Base-by-base conservation (phyloP, 2,329 filamentous ascomycete species). In the Delphinella strobiligena region DNA sequence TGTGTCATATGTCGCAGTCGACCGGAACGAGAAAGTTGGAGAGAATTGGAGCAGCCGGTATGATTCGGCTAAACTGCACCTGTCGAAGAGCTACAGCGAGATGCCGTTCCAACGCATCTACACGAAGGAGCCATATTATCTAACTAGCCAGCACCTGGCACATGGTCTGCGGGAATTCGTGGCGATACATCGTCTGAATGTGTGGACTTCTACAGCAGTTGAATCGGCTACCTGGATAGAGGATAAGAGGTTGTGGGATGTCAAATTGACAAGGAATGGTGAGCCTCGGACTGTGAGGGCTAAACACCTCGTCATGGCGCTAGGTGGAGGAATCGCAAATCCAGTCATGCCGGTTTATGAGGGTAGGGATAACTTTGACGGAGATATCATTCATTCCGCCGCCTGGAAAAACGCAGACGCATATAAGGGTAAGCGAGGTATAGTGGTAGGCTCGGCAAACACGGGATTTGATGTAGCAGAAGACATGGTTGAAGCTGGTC, bases 391-490 rank as follows among this genome's bases (percentile, higher is more conserved):
- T 2, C 61, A 66, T 43, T 56, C 57, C 1, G 52, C 50, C 4
- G 43, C 52, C 2, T 64, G 63, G 43, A 54, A 47, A n/a, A 53
- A 51, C 32, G 48, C 59, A 12, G 46, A 48, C 8, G 33, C 39
- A 3, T 63, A 54, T 50, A 53, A 52, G 15, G 62, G 63, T 19
- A 67, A 68, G 39, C 56, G 56, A 27, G 66, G 61, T 4, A 49
- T 69, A 22, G 60, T 71, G 1, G 52, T 71, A 12, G 67, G 67
- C 18, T 62, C 61, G n/a, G 68, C 62, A 36, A 69, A 69, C 45
- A 68, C 65, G 1, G 66, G 60, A 1, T 66, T 69, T 50, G 66
- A 70, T 47, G 59, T 69, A 17, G 63, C 66, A 2, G 60, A 67
- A 49, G 64, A 69, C 48, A 68, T 67, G 57, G 55, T 59, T 29